Base-by-base conservation (phyloP, 768 basidiomycete genomes). In the Boletus patriciae region DNA sequence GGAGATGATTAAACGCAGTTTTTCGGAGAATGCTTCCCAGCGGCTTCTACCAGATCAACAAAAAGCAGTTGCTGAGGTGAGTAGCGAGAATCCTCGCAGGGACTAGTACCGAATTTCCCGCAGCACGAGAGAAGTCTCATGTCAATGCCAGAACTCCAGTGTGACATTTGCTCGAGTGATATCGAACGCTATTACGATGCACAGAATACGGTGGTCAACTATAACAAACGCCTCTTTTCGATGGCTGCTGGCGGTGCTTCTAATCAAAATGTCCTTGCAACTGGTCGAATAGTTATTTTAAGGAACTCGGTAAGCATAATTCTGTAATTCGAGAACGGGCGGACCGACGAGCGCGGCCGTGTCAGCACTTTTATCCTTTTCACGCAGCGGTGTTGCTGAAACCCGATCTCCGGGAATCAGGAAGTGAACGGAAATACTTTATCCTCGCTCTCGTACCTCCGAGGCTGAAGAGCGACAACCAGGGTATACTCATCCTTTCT, bases 1-100 rank as follows among this genome's bases (percentile, higher is more conserved):
- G 68, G 97, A 99, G 73, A 99, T 99, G 97, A 98, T 99, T 69
- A 98, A 98, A 72, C 82, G 97, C 38, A 94, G 92, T 70, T 99
- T 99, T 73, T 98, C 97, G 18, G 97, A 99, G 76, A 98, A 98
- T 68, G 87, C 94, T 2, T 90, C 97, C 0, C 97, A 99, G 67
- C 80, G 88, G 38, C 76, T 98, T 43, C 76, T 98, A 31, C 97
- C 97, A 5, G 94, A 96, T 52, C 92, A 98, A 59, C 94, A 98
- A 72, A 86, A 88, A 70, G 83, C 88, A 68, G 90, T 98, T 23
- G 70, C 78, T 3, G 87, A 96, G 78, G 96, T 92, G 58, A 65
- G 81, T 67, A 50, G 12, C 7, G 11, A 37, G 13, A 16, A 29
- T 45, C 10, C 18, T 49, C 38, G 59, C 61, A 55, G 55, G 50